Base-by-base conservation (phyloP, 2,329 filamentous ascomycete species). In the Aspergillus bombycis region DNA sequence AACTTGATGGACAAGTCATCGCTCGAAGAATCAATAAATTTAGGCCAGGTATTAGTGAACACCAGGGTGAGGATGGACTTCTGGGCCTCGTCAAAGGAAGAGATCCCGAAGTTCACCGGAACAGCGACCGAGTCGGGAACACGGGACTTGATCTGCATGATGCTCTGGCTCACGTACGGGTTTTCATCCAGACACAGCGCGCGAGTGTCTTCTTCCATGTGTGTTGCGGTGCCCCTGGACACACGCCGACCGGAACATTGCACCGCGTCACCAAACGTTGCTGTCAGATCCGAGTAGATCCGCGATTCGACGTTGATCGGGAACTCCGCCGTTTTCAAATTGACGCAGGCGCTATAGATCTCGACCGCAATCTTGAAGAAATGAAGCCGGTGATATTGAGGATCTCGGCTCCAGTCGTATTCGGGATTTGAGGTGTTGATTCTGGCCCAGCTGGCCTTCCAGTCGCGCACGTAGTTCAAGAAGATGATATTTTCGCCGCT, bases 11-110 rank as follows among this genome's bases (percentile, higher is more conserved):
- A 52, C 14, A 52, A 16, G 10, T 52, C 48, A 8, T 52, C 21
- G 45, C 21, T 52, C 26, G 48, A 52, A 52, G 48, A 52, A 52
- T 52, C 48, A 52, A 52, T 52, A 19, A 52, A 52, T 30, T 52
- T 52, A 10, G 48, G 48, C 48, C 48, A 52, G n/a, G 48, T 52
- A 52, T 52, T 52, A 3, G 48, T 52, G 10, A 52, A 52, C 26
- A 52, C 48, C 26, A 52, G 26, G 19, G 16, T 5, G 12, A 52
- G 11, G 48, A 52, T 52, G 8, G 48, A 52, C 48, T 52, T 52
- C 48, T 52, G 6, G 14, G 48, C 48, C 26, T 52, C 48, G 19
- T 52, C 48, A 52, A 52, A 52, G 14, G 19, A 26, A 19, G 21
- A 52, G 14, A 52, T n/a, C 16, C 4, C 23, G 9, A 52, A 52